These are phyloP conservation scores for Amphichorda felina DNA, from an alignment of 2,329 filamentous ascomycete species.

Conservation along the genomic window DNA sequence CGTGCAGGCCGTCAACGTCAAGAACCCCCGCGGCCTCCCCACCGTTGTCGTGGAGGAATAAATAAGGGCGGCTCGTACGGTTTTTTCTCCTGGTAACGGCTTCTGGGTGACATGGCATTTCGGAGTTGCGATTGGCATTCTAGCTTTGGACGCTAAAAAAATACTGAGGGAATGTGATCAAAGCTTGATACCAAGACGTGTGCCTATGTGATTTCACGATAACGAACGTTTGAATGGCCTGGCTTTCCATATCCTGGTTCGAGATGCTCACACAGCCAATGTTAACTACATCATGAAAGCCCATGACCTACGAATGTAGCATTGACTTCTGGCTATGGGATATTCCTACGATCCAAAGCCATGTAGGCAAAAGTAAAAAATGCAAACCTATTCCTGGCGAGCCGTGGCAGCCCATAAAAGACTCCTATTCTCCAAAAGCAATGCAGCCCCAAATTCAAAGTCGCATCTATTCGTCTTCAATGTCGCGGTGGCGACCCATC, in stretches of 20 bases:
- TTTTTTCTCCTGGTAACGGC: slow-evolving; percentile 11
- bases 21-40: slow-evolving; percentile 95
- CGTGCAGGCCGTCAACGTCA: slow-evolving; percentile 99
- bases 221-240: background rate
- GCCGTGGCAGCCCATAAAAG: slow-evolving; percentile 1
- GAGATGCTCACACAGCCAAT: no score
- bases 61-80: slow-evolving; percentile 12
- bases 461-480: slow-evolving; percentile 46
- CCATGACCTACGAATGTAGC: no score
- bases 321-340: no score
- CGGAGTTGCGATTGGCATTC: slow-evolving; percentile 33
- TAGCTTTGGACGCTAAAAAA: slow-evolving; percentile 23
- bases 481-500: slow-evolving; percentile 46
- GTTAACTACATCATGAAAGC: no score
- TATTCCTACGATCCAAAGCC: no score
- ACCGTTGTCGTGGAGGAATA: slow-evolving; percentile 78
- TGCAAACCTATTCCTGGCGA: background rate
- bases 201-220: background rate
- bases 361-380: no score
- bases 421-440: slow-evolving; percentile 6
- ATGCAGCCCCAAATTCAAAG: slow-evolving; percentile 1
- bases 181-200: slow-evolving; percentile 9
- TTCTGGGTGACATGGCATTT: slow-evolving; percentile 32
- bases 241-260: no score
- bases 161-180: slow-evolving; percentile 16